Evolutionary conservation across 441 rosid species (phyloP), one percentile per base, ranked within the genome.

Genomic region (Iberis amara): DNA sequence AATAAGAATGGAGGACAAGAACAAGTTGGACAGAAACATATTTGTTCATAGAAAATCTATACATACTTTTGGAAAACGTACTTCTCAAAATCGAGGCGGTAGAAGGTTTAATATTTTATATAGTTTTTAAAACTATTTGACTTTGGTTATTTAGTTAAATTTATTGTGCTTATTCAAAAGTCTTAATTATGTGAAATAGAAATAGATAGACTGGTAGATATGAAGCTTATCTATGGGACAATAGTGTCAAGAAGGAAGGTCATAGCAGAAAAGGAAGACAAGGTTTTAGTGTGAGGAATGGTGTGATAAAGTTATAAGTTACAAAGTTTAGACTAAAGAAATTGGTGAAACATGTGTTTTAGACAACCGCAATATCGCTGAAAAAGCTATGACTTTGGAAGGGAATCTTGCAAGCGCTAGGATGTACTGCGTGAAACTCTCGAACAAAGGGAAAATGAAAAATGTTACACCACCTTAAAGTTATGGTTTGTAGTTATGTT

Each of bases 151-250:
- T n/a, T n/a, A 37, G 24, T 7, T 8, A 32, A 10, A 12, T 52
- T 48, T 44, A 14, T 37, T 41, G 33, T 55, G 6, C 27, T 35
- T 56, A 48, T 49, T 28, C 1, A 26, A 49, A 32, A 3, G 50
- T 11, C 26, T 47, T 31, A 31, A 24, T 18, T 39, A 36, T 37
- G 26, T 27, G 33, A 61, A 52, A 67, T 58, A 91, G 95, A 70
- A 96, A 91, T 68, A 76, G 98, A 69, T 92, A 90, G 97, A 84
- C 96, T 10, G 99, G 99, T 33, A 84, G 96, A 68, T 91, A 91
- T 70, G 98, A 91, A 82, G 98, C 98, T 18, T 96, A 88, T 76
- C 78, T 91, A 11, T 91, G 98, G 98, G 98, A 91, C 73, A 91
- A 91, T 48, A 91, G 96, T 72, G 83, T 94, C 73, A 91, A 91